A percentile compares a stretch with the other conserved stretches of the same genome.
Conservation (phyloP, 106 monocot genomes). For the Hemerocallis citrina region DNA sequence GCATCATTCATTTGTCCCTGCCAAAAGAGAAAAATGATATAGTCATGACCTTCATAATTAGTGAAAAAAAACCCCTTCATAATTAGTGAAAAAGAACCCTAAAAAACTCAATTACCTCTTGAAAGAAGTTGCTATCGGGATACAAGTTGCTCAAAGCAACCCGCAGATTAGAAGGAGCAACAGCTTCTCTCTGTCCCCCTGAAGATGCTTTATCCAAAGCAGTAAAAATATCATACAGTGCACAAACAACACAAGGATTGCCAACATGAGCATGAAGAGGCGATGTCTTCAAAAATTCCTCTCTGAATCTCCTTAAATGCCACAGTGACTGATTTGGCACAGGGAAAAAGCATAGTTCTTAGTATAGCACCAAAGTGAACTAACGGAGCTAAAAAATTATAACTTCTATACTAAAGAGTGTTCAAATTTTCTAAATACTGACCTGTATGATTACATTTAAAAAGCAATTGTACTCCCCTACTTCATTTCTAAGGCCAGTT, state of each 20-base stretch:
- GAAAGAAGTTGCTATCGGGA: constrained; percentile 92
- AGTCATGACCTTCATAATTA: background rate
- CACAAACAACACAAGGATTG: constrained; percentile 87
- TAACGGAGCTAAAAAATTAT: background rate
- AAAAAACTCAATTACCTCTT: constrained; percentile 54
- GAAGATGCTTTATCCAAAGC: constrained; percentile 47
- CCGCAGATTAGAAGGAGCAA: constrained; percentile 68
- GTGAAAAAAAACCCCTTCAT: background rate
- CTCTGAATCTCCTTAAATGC: constrained; percentile 73
- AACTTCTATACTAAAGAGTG: background rate
- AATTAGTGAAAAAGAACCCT: background rate
- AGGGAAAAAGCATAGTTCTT: background rate
- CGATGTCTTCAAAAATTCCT: constrained; percentile 62
- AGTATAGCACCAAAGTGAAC: background rate
- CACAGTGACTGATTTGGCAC: constrained; percentile 66
- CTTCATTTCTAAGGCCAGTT: constrained; percentile 75
- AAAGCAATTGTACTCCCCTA: constrained; percentile 97
- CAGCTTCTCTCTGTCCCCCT: constrained; percentile 36
- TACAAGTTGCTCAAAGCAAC: constrained; percentile 88
- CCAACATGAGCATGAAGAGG: constrained; percentile 55
- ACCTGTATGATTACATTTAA: constrained; percentile 98
- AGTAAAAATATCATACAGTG: constrained; percentile 64
- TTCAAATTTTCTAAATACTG: background rate
- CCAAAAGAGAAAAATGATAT: constrained; percentile 1
- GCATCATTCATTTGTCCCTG: constrained; percentile 99